Evolutionary conservation across 306 rosid species (phyloP), one percentile per base, ranked within the genome.

Genomic region (Luffa aegyptiaca): DNA sequence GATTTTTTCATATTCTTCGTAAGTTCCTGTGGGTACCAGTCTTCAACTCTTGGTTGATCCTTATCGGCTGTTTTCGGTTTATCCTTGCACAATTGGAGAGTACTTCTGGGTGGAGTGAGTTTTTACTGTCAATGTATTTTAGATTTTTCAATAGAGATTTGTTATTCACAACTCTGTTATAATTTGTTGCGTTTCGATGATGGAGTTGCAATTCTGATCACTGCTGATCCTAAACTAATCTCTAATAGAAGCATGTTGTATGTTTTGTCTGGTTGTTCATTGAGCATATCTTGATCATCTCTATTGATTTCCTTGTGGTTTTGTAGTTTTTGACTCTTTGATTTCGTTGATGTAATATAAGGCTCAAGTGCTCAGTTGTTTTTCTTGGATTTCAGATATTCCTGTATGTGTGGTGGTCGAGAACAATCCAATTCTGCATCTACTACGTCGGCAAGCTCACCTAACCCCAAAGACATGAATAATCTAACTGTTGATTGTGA

Each of bases 321-420:
- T 21, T 5, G 6, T 12, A 6, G 17, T 10, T 44, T 64, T 41
- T 8, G 14, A 7, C 58, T 5, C 26, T 73, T 6, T 52, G 18
- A 3, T 75, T 52, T 73, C 6, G 1, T 73, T 33, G 31, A 31
- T 49, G 39, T 71, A 5, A 10, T 35, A 2, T 18, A 36, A 75
- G 63, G 46, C 35, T 8, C 14, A 13, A 75, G 18, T 35, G 48
- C 44, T 2, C 45, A 36, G 13, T 71, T 45, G 0, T 49, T 51
- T 74, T 74, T 35, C 48, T 33, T 52, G 63, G 64, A 55, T 75
- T 36, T 2, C 64, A 75, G 79, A 66, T 66, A 39, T 66, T 74
- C 33, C 41, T 49, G 61, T 79, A 93, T 93, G 97, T 90, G 95
- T 84, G 73, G 89, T 83, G 93, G 91, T 72, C 91, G 92, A 45